phyloP scores from a whole-genome alignment of 1,284 basidiomycete species.

The Apiotrichum montevideense region DNA sequence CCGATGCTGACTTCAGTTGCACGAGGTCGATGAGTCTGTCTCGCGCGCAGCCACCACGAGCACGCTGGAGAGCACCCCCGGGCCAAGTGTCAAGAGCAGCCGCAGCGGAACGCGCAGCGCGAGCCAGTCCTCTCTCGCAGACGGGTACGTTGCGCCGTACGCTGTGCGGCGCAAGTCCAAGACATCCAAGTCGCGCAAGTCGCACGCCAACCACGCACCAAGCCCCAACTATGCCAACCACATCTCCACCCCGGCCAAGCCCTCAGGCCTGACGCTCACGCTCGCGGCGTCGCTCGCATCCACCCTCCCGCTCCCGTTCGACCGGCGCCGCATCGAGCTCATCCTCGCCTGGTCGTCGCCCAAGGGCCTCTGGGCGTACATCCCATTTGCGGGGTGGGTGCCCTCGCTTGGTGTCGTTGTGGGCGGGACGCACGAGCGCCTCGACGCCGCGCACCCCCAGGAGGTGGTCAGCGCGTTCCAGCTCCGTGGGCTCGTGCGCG shows the following conservation, averaged over 20 bases:
- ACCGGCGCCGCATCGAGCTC: constrained; percentile 20
- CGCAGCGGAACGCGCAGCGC: neutral
- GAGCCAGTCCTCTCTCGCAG: too few species aligned
- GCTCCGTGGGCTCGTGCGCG: constrained; percentile 6
- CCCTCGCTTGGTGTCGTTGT: constrained; percentile 9
- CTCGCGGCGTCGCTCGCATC: constrained; percentile 18
- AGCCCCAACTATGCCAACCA: neutral
- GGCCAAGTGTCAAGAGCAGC: neutral
- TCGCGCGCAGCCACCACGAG: neutral
- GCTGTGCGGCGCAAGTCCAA: neutral
- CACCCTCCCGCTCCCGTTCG: constrained; percentile 12
- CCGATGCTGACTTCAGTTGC: neutral
- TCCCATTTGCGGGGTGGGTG: constrained; percentile 11
- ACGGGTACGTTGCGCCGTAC: neutral
- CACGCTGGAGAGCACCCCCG: neutral
- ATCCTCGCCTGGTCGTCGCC: constrained; percentile 16
- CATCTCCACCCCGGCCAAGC: neutral
- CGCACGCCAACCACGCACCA: neutral
- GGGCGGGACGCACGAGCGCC: neutral
- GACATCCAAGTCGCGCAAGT: neutral
- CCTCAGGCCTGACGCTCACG: constrained; percentile 7
- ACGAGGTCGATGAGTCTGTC: neutral
- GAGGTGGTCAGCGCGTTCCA: neutral
- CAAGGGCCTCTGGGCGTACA: constrained; percentile 5
- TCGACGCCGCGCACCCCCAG: neutral